Conservation (phyloP, 257 asterid genomes). For the Solanum pimpinellifolium region DNA sequence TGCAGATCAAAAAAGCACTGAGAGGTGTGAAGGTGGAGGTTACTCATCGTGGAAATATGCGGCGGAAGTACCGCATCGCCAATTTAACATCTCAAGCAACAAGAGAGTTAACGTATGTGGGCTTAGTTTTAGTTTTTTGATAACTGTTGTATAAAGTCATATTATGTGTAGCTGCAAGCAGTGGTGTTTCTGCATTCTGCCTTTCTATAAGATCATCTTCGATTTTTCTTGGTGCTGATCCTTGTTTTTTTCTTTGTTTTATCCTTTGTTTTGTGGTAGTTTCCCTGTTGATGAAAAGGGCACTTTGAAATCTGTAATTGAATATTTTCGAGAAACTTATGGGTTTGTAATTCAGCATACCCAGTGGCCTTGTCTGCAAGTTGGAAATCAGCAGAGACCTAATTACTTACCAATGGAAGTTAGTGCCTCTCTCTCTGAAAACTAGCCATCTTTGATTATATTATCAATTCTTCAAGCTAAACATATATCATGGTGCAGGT, state of each 20-base stretch:
- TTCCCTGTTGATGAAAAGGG: constrained; percentile 90
- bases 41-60: constrained; percentile 95
- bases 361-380: constrained; percentile 91
- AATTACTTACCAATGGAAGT: constrained; percentile 98
- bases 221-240: neutral
- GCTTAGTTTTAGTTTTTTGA: neutral
- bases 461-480: neutral
- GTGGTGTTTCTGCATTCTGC: neutral
- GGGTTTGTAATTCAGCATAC: constrained; percentile 67
- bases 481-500: constrained; percentile 34
- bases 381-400: constrained; percentile 80
- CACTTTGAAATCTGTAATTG: constrained; percentile 75
- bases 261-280: constrained; percentile 19
- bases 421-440: neutral
- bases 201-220: neutral
- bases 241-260: neutral
- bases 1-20: constrained; percentile 84
- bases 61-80: constrained; percentile 82
- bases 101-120: constrained; percentile 71
- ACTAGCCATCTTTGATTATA: neutral
- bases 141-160: neutral
- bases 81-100: constrained; percentile 93
- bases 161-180: neutral
- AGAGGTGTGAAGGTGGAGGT: constrained; percentile 97
- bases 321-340: constrained; percentile 75